Percentiles rank a stretch among this genome's conserved stretches.
These are phyloP conservation scores for Oidium heveae DNA, from an alignment of 2,329 filamentous ascomycete species.

Conservation along the genomic window DNA sequence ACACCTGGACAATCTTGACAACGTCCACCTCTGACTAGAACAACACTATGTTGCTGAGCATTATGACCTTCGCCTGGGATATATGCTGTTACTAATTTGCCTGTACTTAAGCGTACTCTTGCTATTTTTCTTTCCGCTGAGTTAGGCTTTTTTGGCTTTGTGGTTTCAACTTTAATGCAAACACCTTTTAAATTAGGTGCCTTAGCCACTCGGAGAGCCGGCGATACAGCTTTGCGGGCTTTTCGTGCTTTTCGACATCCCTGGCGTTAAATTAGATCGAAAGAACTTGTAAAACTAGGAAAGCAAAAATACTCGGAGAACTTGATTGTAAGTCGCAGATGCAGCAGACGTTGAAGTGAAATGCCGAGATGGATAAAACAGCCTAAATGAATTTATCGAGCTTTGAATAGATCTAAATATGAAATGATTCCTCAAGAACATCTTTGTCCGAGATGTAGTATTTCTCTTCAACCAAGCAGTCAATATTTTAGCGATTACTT, in stretches of 20 bases:
- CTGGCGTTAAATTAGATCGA: conserved; percentile 2
- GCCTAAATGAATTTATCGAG: too few species aligned
- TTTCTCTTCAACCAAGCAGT: too few species aligned
- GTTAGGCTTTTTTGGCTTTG: conserved; percentile 96
- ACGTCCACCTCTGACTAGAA: conserved; percentile 78
- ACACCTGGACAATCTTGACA: conserved; percentile 97
- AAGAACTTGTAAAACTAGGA: not conserved
- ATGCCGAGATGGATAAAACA: too few species aligned
- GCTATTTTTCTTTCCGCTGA: conserved; percentile 92
- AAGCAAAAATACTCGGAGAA: conserved; percentile 8
- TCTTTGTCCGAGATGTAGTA: too few species aligned
- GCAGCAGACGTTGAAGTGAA: conserved; percentile 12
- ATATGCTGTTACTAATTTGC: conserved; percentile 72
- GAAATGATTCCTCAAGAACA: too few species aligned
- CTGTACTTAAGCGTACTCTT: conserved; percentile 67
- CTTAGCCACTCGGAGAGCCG: conserved; percentile 43
- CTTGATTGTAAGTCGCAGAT: conserved; percentile 13
- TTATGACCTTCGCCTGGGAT: conserved; percentile 97
- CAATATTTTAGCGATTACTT: too few species aligned
- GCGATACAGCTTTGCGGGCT: conserved; percentile 68
- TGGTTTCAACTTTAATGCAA: conserved; percentile 78
- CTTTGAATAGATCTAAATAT: too few species aligned
- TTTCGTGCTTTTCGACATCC: conserved; percentile 59
- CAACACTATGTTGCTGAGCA: conserved; percentile 95
- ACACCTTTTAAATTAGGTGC: conserved; percentile 83